Evolutionary conservation across 2,329 filamentous ascomycete genomes (phyloP), one percentile per base, ranked within the genome.

Genomic region (Diaporthe australafricana): DNA sequence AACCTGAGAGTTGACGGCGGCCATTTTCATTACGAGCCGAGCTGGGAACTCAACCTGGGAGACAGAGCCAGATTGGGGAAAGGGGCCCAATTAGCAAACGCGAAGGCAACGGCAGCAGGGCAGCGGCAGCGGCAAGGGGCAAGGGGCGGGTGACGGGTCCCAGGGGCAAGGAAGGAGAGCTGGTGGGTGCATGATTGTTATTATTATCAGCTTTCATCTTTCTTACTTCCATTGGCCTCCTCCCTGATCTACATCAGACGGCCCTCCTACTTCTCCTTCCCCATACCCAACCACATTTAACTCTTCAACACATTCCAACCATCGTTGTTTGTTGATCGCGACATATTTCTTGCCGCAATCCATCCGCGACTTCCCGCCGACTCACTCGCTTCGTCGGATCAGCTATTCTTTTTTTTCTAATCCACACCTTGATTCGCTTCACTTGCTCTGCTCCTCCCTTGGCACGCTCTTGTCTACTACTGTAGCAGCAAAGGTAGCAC

Each of bases 301-400:
- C 60, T 40, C 35, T 32, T 63, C 68, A 17, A n/a, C 60, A 22
- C 50, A 52, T 42, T 70, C 68, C 68, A 52, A 16, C 56, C 52
- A 16, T 50, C 40, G 47, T 45, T n/a, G 53, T 71, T 45, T n/a
- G 53, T 71, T 32, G 38, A 32, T 66, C n/a, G 35, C 40, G 52
- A 56, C 48, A 56, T 52, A 48, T 71, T 73, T 53, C 47, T 60
- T 50, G 65, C 47, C 42, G 38, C 38, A 40, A 16, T 65, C 45
- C 35, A 35, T 57, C 47, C 25, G 8, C n/a, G 62, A 60, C 32
- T 48, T 25, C 45, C 32, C 16, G 27, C 66, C 72, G 67, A 70
- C 70, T 72, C 73, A 74, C 72, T 74, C 72, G 70, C 65, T 73
- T 70, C 50, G 70, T 74, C 60, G 72, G 63, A 56, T 66, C 38